Base-by-base conservation (phyloP, 768 basidiomycete genomes). In the Neoboletus subvelutipes region DNA sequence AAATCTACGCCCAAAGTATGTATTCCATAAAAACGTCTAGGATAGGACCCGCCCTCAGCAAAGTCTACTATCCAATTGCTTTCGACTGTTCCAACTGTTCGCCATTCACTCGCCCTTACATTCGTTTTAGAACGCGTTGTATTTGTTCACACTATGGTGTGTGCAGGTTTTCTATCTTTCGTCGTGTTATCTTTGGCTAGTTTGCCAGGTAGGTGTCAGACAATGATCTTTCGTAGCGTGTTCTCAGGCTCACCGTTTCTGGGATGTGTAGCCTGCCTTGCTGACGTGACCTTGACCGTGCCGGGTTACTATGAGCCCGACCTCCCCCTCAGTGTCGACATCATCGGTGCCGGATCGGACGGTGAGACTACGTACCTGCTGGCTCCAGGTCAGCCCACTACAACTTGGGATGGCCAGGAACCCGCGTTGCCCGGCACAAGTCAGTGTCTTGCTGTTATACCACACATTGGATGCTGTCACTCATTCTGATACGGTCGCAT, bases 271-370 rank as follows among this genome's bases (percentile, higher is more conserved):
- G 59, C 49, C 42, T 55, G 58, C 39, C 45, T 37, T 26, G 60
- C 65, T n/a, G 39, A 61, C 17, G 17, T 42, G 8, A 77, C 80
- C n/a, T 63, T 80, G 39, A 78, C 72, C 56, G 70, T 82, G 52
- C 80, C 78, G 1, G 78, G 73, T 31, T 78, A 79, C 51, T 76
- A 80, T 54, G 18, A n/a, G n/a, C n/a, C 77, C 77, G 63, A 34
- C 0, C 13, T 6, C 6, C 76, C 77, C 10, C 57, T 80, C 41
- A 75, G 76, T 50, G 79, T 75, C 42, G 69, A 73, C 57, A 64
- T 73, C 39, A 40, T 79, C n/a, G 78, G 79, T 11, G 75, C 76
- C 18, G 79, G 75, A 7, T 45, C 64, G 15, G 66, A 75, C 55
- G 77, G 78, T 20, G 65, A 68, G 45, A 80, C 80, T 15, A 80